Evolutionary conservation across 805 yeast species (phyloP).

Genomic region (Scheffersomyces spartinae): DNA sequence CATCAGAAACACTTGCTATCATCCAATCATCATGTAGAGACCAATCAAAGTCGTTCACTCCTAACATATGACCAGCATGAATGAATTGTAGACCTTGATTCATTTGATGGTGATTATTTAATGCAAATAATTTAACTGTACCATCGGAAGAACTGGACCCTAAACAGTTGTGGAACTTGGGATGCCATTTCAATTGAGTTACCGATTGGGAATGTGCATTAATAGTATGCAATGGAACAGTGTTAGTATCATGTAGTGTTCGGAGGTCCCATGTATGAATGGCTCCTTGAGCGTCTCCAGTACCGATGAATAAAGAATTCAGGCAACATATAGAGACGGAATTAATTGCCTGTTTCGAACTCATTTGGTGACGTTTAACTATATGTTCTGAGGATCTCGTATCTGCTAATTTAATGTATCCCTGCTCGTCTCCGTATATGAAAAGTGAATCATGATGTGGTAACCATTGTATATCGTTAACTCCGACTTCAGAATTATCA

Average conservation of each 20-base stretch:
- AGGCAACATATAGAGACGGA: conserved; percentile 48
- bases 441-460: conserved; percentile 50
- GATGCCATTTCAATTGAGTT: conserved; percentile 68
- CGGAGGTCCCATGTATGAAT: conserved; percentile 61
- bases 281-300: conserved; percentile 53
- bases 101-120: conserved; percentile 13
- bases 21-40: conserved; percentile 59
- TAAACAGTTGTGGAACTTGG: conserved; percentile 36
- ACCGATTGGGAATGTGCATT: conserved; percentile 40
- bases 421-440: conserved; percentile 58
- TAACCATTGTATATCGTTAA: conserved; percentile 67
- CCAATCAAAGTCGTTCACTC: conserved; percentile 81
- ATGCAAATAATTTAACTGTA: conserved; percentile 52
- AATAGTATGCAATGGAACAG: conserved; percentile 8
- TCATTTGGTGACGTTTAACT: conserved; percentile 6
- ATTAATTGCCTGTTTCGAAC: conserved; percentile 42
- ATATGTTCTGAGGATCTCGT: conserved; percentile 21
- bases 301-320: conserved; percentile 46
- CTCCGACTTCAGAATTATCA: conserved; percentile 31
- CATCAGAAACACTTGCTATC: conserved; percentile 71
- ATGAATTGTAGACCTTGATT: conserved; percentile 35
- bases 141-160: conserved; percentile 61
- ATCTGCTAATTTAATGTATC: conserved; percentile 41
- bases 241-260: conserved; percentile 10
- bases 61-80: conserved; percentile 84